Base-by-base conservation (phyloP, 2,329 filamentous ascomycete species). In the Neonectria hederae region DNA sequence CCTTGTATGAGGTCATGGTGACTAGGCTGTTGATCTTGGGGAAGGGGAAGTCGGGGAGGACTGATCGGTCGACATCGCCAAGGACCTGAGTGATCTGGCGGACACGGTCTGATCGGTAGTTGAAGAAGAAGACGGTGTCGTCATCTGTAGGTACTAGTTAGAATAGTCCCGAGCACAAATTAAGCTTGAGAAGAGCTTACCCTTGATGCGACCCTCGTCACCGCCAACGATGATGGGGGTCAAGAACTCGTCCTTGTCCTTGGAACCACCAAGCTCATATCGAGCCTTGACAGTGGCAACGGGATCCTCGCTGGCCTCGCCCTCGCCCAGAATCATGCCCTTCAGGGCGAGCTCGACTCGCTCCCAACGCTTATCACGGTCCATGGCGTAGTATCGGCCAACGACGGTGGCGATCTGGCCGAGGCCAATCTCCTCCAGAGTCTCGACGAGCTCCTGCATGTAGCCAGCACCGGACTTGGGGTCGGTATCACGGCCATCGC, bases 351-450 rank as follows among this genome's bases (percentile, higher is more conserved):
- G 75, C 84, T 97, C 93, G 71, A 97, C 86, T 77, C 96, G 89
- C 77, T 99, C 96, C 96, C 96, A 99, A 79, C 96, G 90, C 93
- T 98, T 98, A 81, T 99, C 96, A 73, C 96, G 94, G 85, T 99
- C 96, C 96, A 99, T 99, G 81, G 94, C 93, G 81, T 92, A 99
- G 89, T 98, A 99, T 73, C 95, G 90, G 65, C 96, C 96, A 65
- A 98, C 95, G 52, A 98, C 88, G 40, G 96, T 97, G 32, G 93
- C 95, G 69, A 99, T 88, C 81, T 97, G 87, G 71, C 95, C 96
- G 68, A 91, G 82, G 48, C 93, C 94, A 70, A 97, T 87, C 80
- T 98, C 93, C 82, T 96, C 89, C 69, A 88, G 88, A 73, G 90
- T 92, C 63, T 92, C 89, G 65, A 97, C 81, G 38, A 99, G 86